Base-by-base conservation (phyloP, 2,329 filamentous ascomycete genomes). In the Simplicillium sp. region DNA sequence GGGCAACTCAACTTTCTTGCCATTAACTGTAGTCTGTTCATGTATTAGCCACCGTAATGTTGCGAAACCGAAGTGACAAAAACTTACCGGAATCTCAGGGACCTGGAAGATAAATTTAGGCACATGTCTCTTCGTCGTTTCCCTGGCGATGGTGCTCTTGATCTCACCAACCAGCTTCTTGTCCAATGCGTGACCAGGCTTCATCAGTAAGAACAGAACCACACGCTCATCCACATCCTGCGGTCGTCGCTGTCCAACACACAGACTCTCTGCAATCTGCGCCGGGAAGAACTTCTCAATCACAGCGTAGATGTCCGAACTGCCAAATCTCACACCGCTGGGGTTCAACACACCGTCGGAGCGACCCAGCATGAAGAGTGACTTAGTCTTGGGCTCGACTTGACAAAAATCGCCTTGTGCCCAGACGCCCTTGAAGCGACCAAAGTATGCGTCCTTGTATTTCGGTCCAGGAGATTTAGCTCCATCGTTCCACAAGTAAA, bases 1-100 rank as follows among this genome's bases (percentile, higher is more conserved):
- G 0, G 85, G 85, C 39, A 92, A 52, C 57, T 92, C 86, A 4
- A 92, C 86, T 59, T 92, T 92, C 58, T 92, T 92, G 38, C 86
- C 61, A 55, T 90, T 92, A 46, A 92, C 79, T 0, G 86, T 92
- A 0, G 80, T 84, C 79, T 87, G n/a, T 31, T 4, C 12, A 2
- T 25, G 28, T 18, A 15, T 29, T 13, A 33, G 3, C 37, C 14
- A 13, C 16, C 25, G 18, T 1, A 33, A 4, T 25, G 14, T 2
- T 29, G 33, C 7, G 4, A 37, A 17, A 36, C 11, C 4, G 13
- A 18, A 14, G 9, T 17, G 20, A 9, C 6, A 25, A 11, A 34
- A 18, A 71, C 80, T 64, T 60, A 86, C 83, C 45, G 86, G 87
- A 55, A 92, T 88, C 50, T 85, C 86, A 14, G 80, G 80, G 7